Evolutionary conservation across 495 filamentous ascomycete genomes (phyloP).

Genomic region (Xylaria scruposa): DNA sequence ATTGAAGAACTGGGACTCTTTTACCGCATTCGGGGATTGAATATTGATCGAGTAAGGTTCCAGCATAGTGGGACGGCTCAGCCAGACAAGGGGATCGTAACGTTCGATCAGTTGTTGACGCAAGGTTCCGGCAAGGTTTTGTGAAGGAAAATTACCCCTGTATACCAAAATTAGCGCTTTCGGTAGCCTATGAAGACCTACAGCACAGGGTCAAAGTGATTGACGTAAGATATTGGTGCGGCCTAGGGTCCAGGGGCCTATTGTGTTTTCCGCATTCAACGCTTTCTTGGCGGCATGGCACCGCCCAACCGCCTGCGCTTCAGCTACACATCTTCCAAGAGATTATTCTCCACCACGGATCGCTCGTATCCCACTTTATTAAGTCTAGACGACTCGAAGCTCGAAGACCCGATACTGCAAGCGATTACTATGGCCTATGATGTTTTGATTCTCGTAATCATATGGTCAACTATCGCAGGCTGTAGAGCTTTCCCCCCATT

Average conservation of each 20-base stretch:
- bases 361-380: neutral
- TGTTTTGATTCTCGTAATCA: neutral
- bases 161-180: neutral
- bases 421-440: neutral
- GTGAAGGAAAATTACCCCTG: conserved; percentile 11
- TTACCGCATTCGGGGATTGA: conserved; percentile 1
- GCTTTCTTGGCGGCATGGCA: conserved; percentile 11
- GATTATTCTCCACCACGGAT: neutral
- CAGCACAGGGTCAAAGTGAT: conserved; percentile 7
- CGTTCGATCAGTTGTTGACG: conserved; percentile 18
- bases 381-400: conserved; percentile 11
- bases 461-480: neutral
- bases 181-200: conserved; percentile 10
- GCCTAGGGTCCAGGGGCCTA: neutral
- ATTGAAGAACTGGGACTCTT: neutral
- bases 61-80: conserved; percentile 10
- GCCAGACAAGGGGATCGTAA: neutral
- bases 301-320: conserved; percentile 8
- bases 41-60: conserved; percentile 16
- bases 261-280: neutral
- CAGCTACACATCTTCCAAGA: neutral
- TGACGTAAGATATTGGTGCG: conserved; percentile 11
- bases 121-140: neutral
- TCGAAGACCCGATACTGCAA: neutral
- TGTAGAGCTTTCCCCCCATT: neutral